Percentiles rank a stretch among this genome's conserved stretches.
Evolutionary conservation across 345 rosid species (phyloP).

Genomic region (Barbarea vulgaris): DNA sequence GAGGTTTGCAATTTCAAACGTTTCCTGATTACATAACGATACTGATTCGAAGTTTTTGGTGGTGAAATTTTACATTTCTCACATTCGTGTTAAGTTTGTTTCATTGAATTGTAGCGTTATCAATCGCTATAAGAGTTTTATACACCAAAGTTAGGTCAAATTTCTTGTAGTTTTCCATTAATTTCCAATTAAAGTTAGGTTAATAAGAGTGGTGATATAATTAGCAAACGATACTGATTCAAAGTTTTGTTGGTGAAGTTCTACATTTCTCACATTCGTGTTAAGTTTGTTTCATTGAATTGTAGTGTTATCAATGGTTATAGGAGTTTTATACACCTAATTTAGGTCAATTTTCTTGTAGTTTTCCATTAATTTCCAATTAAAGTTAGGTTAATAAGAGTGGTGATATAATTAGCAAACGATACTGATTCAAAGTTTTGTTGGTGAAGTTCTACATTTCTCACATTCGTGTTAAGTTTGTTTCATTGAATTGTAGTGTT

Average conservation of each 20-base stretch:
- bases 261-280: background rate
- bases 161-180: background rate
- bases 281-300: background rate
- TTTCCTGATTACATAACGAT: background rate
- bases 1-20: slow-evolving; percentile 51
- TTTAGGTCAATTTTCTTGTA: background rate
- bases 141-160: background rate
- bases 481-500: background rate
- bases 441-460: background rate
- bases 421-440: background rate
- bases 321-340: background rate
- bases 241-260: background rate
- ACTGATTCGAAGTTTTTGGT: background rate
- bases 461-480: background rate
- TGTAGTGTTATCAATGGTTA: background rate
- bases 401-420: background rate
- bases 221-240: background rate
- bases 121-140: background rate
- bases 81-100: background rate
- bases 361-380: too few species aligned
- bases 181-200: too few species aligned
- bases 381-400: background rate
- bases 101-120: slow-evolving; percentile 2
- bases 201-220: background rate
- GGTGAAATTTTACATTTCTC: background rate